Percentiles rank a stretch among this genome's conserved stretches.
phyloP scores from a whole-genome alignment of 2,329 filamentous ascomycete genomes.

The Shiraia sp. region DNA sequence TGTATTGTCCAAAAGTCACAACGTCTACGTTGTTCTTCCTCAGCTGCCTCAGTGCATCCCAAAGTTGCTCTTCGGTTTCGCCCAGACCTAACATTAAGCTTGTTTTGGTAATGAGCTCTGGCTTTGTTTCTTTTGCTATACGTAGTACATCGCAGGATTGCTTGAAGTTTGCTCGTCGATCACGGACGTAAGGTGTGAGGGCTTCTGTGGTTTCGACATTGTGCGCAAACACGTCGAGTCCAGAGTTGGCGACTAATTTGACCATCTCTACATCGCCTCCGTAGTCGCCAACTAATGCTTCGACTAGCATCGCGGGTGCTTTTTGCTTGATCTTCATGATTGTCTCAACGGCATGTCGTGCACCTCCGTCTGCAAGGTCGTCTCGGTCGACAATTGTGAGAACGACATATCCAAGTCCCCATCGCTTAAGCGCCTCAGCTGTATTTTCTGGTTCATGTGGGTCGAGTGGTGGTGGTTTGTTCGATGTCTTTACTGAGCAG shows the following conservation, averaged over 20 bases:
- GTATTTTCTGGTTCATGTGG: conserved; percentile 97
- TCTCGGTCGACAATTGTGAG: conserved; percentile 93
- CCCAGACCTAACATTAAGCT: conserved; percentile 96
- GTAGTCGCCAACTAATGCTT: conserved; percentile 87
- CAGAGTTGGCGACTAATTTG: conserved; percentile 77
- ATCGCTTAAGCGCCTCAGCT: conserved; percentile 86
- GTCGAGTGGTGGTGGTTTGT: conserved; percentile 77
- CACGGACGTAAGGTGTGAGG: conserved; percentile 85
- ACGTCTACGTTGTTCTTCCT: conserved; percentile 84
- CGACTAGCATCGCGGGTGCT: conserved; percentile 73
- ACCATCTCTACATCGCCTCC: conserved; percentile 86
- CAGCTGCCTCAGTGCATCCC: conserved; percentile 77
- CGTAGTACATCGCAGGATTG: conserved; percentile 81
- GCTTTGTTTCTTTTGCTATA: conserved; percentile 76
- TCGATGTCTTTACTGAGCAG: conserved; percentile 92
- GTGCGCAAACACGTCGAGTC: conserved; percentile 94
- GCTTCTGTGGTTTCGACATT: conserved; percentile 95
- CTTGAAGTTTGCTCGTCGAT: conserved; percentile 85
- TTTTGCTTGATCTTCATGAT: conserved; percentile 87
- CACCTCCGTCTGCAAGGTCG: conserved; percentile 86
- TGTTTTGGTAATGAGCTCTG: conserved; percentile 93
- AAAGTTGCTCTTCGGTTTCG: conserved; percentile 85
- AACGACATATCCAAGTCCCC: conserved; percentile 96
- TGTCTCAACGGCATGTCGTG: conserved; percentile 88
- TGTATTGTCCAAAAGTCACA: conserved; percentile 99